Conservation (phyloP, 1,284 basidiomycete species). For the Leucoagaricus sp. region DNA sequence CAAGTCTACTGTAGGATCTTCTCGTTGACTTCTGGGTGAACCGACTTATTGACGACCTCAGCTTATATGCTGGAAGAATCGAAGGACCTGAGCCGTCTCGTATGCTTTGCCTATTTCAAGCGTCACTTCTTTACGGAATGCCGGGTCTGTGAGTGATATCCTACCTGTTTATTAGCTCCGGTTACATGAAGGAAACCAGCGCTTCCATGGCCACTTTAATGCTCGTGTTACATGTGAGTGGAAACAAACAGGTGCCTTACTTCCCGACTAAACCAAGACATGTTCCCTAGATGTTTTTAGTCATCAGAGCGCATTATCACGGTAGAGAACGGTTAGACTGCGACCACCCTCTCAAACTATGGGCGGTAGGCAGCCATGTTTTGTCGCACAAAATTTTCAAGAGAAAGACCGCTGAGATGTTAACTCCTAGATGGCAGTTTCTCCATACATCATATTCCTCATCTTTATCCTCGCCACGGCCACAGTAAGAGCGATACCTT, state of each 20-base stretch:
- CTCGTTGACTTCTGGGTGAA: background rate
- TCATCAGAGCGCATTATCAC: conserved; percentile 37
- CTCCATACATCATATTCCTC: conserved; percentile 43
- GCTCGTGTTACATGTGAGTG: conserved; percentile 43
- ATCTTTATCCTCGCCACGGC: conserved; percentile 40
- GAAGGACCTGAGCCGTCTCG: conserved; percentile 46
- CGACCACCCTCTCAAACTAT: conserved; percentile 35
- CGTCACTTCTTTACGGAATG: conserved; percentile 48
- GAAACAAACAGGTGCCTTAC: background rate
- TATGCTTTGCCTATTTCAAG: conserved; percentile 46
- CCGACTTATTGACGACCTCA: conserved; percentile 19
- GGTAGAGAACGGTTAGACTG: conserved; percentile 31
- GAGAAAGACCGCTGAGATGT: background rate
- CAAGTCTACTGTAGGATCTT: conserved; percentile 33
- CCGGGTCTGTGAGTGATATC: conserved; percentile 42
- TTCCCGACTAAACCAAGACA: background rate
- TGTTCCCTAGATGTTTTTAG: conserved; percentile 41
- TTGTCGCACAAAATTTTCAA: background rate
- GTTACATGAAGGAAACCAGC: conserved; percentile 25
- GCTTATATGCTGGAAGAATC: conserved; percentile 41
- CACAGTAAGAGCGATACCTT: conserved; percentile 29
- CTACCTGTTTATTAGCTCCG: background rate
- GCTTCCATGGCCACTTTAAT: conserved; percentile 42
- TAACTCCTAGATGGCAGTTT: conserved; percentile 39
- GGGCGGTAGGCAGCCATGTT: conserved; percentile 32